Base-by-base conservation (phyloP, 495 filamentous ascomycete genomes). In the Antarctomyces pellizariae region DNA sequence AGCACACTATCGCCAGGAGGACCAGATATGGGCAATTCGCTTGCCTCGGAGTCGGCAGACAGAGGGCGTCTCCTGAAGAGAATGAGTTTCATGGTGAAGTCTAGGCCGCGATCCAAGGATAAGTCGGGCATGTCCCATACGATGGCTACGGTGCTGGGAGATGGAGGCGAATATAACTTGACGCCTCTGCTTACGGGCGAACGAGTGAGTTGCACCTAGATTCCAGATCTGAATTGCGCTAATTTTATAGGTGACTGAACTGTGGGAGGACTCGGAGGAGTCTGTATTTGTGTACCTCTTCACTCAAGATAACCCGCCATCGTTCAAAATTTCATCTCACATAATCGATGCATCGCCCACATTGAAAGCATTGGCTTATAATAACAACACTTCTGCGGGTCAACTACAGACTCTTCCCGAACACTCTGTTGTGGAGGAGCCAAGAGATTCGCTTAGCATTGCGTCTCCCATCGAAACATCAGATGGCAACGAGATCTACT, bases 261-360 rank as follows among this genome's bases (percentile, higher is more conserved):
- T 97, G 16, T 95, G 89, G 89, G 71, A 82, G 36, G 74, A 86
- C 18, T 42, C 57, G 22, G 79, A 75, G 11, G 74, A 84, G n/a
- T n/a, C n/a, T 42, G 73, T 78, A n/a, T 67, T 67, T 29, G 62
- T 97, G 14, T 90, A 86, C 40, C 52, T 95, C 5, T 75, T 76
- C 39, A 64, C 79, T 2, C 63, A 64, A 22, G 64, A 54, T 18
- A 62, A 59, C 26, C 62, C 66, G 24, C 59, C 86, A 5, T 89
- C 75, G 5, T 90, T 91, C 48, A 75, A 64, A 37, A 53, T 90
- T 7, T 58, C 72, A 40, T 74, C 74, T 5, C 62, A 70, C 16
- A 49, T 71, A 22, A 70, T 86, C 30, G 55, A 66, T 26, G 65
- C 75, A 21, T 86, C 79, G 0, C 52, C 59, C 8, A 56, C 69